Base-by-base conservation (phyloP, 768 basidiomycete species). In the Rossbeevera mucosa region DNA sequence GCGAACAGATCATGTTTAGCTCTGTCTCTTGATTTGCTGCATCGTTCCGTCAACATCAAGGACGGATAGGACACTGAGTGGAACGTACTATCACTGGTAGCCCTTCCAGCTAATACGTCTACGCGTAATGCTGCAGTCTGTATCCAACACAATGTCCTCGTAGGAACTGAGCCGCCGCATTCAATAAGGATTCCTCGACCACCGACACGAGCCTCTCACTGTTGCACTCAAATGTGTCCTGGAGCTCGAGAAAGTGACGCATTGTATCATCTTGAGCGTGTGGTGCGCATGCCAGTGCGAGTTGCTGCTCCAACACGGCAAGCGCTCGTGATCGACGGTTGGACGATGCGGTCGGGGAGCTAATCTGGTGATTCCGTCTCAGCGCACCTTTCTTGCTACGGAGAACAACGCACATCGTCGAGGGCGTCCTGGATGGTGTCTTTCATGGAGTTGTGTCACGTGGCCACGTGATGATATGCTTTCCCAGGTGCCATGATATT, bases 201-300 rank as follows among this genome's bases (percentile, higher is more conserved):
- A 3, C 31, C 14, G 53, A 29, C 11, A 13, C 38, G 50, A 42
- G 51, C 13, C 31, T 61, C 86, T 54, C 59, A 91, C 91, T 74
- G 62, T 93, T 93, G 67, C 85, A 89, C 65, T 92, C 86, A 58
- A 93, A 91, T 1, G 81, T 81, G 58, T 87, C 81, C 64, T 93
- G 91, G 38, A 91, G 70, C 9, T 79, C 75, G 18, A 84, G 64
- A 67, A 91, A 88, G 43, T 71, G 67, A 31, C 75, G 72, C 56
- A 82, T 72, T 8, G 76, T 75, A 25, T 74, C 74, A 16, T 73
- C 68, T 16, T 75, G 62, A 21, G 74, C 68, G n/a, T 72, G 64
- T 22, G 70, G 60, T 36, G 78, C 72, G 51, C 77, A 75, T n/a
- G 77, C 76, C 49, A 67, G 49, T 3, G 81, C 85, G 26, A 83